Percentiles rank a stretch among this genome's conserved stretches.
Evolutionary conservation across 2,329 filamentous ascomycete species (phyloP).

Genomic region (Raffaelea arxii): DNA sequence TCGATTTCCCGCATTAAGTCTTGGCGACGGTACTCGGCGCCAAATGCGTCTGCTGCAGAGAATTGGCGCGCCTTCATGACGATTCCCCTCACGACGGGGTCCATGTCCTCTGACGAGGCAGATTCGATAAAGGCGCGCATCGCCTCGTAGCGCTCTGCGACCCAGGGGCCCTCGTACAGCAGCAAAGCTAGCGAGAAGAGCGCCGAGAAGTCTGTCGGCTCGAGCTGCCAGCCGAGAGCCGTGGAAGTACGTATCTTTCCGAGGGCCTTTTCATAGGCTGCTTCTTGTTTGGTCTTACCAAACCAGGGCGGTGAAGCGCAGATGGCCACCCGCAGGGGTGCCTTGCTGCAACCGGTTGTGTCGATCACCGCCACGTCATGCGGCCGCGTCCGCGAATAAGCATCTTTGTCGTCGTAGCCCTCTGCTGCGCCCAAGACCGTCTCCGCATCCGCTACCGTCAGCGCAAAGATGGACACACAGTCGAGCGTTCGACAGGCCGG

Average conservation of each 20-base stretch:
- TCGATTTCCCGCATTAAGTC: constrained; percentile 31
- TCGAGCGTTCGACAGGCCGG: constrained; percentile 9
- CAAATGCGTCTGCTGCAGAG: constrained; percentile 36
- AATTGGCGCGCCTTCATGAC: constrained; percentile 28
- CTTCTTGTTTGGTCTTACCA: constrained; percentile 20
- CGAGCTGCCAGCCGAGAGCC: constrained; percentile 29
- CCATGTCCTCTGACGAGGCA: constrained; percentile 18
- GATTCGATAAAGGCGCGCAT: constrained; percentile 35
- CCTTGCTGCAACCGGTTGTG: not conserved
- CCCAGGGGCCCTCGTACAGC: constrained; percentile 47
- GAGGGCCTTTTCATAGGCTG: constrained; percentile 32
- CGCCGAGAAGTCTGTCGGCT: constrained; percentile 34
- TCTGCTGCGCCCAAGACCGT: constrained; percentile 34
- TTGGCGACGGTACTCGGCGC: constrained; percentile 25
- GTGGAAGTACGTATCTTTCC: constrained; percentile 22
- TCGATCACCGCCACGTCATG: not conserved
- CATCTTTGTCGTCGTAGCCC: not conserved
- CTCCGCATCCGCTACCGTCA: constrained; percentile 27
- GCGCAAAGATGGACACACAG: constrained; percentile 13
- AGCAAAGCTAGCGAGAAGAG: constrained; percentile 44
- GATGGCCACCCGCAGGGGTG: constrained; percentile 14
- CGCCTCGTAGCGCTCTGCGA: constrained; percentile 46
- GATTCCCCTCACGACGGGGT: constrained; percentile 25
- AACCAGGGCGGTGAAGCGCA: constrained; percentile 33
- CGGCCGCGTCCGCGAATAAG: not conserved